These are phyloP conservation scores for Oenanthe sinensis DNA, from an alignment of 129 eudicot species.

Conservation along the genomic window DNA sequence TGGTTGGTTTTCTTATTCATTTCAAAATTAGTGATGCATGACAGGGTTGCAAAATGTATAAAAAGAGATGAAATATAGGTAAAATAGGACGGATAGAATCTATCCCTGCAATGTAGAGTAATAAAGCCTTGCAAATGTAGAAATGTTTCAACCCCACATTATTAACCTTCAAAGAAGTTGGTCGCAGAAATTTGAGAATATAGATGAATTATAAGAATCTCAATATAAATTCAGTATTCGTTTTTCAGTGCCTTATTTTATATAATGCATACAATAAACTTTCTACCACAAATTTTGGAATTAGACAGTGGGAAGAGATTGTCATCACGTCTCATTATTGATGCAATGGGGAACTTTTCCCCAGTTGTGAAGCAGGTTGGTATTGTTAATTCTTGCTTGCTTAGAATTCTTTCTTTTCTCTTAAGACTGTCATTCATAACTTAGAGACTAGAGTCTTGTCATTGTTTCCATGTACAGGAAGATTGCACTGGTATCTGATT, in stretches of 20 bases:
- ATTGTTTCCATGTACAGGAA: not conserved
- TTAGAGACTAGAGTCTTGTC: not conserved
- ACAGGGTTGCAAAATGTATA: not conserved
- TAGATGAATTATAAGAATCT: not conserved
- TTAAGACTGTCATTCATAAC: not conserved
- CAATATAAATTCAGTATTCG: not conserved
- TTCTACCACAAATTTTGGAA: slow-evolving; percentile 50
- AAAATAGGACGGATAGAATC: not conserved
- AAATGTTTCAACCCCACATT: not conserved
- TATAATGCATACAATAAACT: not conserved
- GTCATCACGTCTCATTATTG: slow-evolving; percentile 74
- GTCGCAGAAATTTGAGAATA: not conserved
- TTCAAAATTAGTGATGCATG: not conserved
- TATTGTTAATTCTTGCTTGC: slow-evolving; percentile 7
- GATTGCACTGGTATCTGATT: not conserved
- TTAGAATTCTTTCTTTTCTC: not conserved
- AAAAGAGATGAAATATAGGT: not conserved
- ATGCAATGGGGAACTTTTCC: slow-evolving; percentile 99
- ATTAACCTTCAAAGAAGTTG: not conserved
- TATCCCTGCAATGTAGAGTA: not conserved
- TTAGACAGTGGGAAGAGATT: slow-evolving; percentile 53
- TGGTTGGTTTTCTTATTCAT: not conserved
- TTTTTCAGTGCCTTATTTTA: not conserved
- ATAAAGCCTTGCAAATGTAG: not conserved
- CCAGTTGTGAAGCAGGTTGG: slow-evolving; percentile 85